Evolutionary conservation across 352 stramenopile species (phyloP).

Genomic region (Pythium chondricola): DNA sequence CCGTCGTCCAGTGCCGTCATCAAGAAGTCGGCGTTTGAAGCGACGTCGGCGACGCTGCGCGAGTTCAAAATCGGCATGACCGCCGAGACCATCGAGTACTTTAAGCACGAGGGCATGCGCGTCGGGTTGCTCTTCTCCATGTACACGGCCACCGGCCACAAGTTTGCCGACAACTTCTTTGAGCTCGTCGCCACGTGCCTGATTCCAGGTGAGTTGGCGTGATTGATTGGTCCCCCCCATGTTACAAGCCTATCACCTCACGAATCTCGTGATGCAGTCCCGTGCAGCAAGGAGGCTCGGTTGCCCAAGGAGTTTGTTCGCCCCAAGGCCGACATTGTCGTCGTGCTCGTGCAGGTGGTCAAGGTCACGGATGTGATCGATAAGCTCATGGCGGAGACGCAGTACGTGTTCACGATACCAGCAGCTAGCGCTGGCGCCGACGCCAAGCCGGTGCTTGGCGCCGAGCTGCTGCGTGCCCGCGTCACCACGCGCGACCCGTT

Average conservation of each 20-base stretch:
- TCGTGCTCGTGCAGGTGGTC: constrained; percentile 61
- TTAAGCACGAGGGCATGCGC: constrained; percentile 48
- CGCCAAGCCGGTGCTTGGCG: constrained; percentile 25
- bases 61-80: constrained; percentile 70
- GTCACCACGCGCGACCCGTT: constrained; percentile 32
- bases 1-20: neutral
- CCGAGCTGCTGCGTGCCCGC: constrained; percentile 33
- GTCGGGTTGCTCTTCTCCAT: constrained; percentile 50
- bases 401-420: constrained; percentile 35
- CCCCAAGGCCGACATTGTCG: constrained; percentile 31
- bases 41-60: constrained; percentile 28
- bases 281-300: constrained; percentile 50
- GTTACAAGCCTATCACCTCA: no score
- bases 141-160: constrained; percentile 33
- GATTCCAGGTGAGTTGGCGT: constrained; percentile 30
- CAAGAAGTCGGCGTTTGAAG: constrained; percentile 1
- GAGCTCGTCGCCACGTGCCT: constrained; percentile 49
- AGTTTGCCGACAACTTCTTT: constrained; percentile 59
- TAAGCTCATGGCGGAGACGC: constrained; percentile 23
- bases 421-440: constrained; percentile 1
- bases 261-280: constrained; percentile 31
- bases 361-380: constrained; percentile 45
- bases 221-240: neutral
- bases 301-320: constrained; percentile 41
- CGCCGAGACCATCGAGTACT: constrained; percentile 49